Percentiles rank a stretch among this genome's conserved stretches.
These are phyloP conservation scores for Candida buenavistaensis DNA, from an alignment of 1,139 yeast species.

Conservation along the genomic window DNA sequence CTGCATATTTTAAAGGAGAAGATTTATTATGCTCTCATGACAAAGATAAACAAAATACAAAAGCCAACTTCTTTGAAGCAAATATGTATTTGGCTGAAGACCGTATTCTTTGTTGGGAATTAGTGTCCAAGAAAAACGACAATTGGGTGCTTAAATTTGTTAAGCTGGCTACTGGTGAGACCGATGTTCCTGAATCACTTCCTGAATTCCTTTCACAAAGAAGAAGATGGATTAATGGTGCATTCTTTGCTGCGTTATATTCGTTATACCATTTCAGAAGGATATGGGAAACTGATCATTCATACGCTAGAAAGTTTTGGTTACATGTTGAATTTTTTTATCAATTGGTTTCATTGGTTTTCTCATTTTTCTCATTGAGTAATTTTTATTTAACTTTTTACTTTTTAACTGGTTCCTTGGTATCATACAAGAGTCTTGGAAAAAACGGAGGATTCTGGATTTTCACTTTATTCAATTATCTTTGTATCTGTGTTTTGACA, in stretches of 20 bases:
- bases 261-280: conserved; percentile 77
- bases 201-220: conserved; percentile 93
- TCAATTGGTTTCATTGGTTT: conserved; percentile 71
- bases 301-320: conserved; percentile 69
- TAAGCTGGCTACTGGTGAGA: conserved; percentile 91
- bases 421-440: conserved; percentile 50
- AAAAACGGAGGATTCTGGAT: conserved; percentile 74
- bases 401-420: conserved; percentile 86
- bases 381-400: conserved; percentile 90
- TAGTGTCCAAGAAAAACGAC: conserved; percentile 82
- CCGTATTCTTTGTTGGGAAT: conserved; percentile 95
- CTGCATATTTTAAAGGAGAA: conserved; percentile 90
- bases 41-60: conserved; percentile 34
- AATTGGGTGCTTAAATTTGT: conserved; percentile 94
- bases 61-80: conserved; percentile 82
- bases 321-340: conserved; percentile 82
- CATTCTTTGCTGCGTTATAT: conserved; percentile 91
- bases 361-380: conserved; percentile 88
- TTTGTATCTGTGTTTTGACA: conserved; percentile 76
- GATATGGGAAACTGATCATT: conserved; percentile 87
- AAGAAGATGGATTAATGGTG: conserved; percentile 98
- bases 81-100: conserved; percentile 98
- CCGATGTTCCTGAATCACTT: conserved; percentile 92
- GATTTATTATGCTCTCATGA: conserved; percentile 43
- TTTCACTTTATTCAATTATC: conserved; percentile 80